Evolutionary conservation across 31 red algal species (phyloP).

Genomic region (Endocladia muricata): DNA sequence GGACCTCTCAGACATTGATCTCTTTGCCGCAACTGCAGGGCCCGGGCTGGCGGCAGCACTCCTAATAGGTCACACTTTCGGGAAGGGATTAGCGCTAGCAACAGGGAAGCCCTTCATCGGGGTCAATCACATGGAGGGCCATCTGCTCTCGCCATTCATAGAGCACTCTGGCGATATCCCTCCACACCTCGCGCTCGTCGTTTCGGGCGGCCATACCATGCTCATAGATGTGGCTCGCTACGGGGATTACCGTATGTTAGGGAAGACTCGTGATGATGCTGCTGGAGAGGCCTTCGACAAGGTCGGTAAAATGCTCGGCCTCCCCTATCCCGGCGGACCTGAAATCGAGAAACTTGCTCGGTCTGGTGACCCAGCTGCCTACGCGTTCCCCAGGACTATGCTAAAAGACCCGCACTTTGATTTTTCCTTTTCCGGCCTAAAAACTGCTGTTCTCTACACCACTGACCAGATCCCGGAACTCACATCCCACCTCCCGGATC

Average conservation of each 20-base stretch:
- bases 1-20: slow-evolving; percentile 44
- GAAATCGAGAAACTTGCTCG: slow-evolving; percentile 76
- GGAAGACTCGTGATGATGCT: slow-evolving; percentile 94
- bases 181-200: slow-evolving; percentile 74
- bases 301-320: slow-evolving; percentile 78
- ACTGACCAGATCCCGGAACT: too few species aligned
- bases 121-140: slow-evolving; percentile 98
- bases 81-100: slow-evolving; percentile 23
- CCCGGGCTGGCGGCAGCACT: slow-evolving; percentile 91
- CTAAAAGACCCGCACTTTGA: slow-evolving; percentile 70
- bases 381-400: slow-evolving; percentile 86
- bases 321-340: slow-evolving; percentile 77
- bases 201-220: slow-evolving; percentile 86
- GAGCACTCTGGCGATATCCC: too few species aligned
- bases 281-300: slow-evolving; percentile 98
- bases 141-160: slow-evolving; percentile 85
- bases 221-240: slow-evolving; percentile 43
- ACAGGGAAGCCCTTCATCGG: slow-evolving; percentile 74
- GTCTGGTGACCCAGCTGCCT: slow-evolving; percentile 37
- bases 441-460: slow-evolving; percentile 93
- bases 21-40: slow-evolving; percentile 88
- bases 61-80: slow-evolving; percentile 79
- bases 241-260: slow-evolving; percentile 83
- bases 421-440: slow-evolving; percentile 96
- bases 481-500: slow-evolving; percentile 28